A percentile compares a stretch with the other conserved stretches of the same genome.
Conservation (phyloP, 2,329 filamentous ascomycete species). For the Rhinocladiella similis region DNA sequence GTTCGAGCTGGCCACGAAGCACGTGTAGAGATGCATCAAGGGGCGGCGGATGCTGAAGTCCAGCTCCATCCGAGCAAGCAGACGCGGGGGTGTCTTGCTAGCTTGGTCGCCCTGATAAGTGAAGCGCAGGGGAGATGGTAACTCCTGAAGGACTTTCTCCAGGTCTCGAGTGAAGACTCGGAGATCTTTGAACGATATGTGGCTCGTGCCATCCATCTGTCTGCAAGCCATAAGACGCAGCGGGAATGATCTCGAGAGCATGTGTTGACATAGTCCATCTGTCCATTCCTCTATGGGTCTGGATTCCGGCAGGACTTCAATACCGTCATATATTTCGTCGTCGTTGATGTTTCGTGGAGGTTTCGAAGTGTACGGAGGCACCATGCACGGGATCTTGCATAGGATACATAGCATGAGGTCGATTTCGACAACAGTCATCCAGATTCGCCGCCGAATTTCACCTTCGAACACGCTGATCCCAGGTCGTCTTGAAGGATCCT, state of each 20-base stretch:
- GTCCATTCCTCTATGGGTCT: conserved; percentile 27
- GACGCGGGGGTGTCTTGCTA: conserved; percentile 25
- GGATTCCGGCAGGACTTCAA: conserved; percentile 13
- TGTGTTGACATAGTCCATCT: conserved; percentile 26
- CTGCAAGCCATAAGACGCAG: conserved; percentile 24
- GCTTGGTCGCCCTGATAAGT: conserved; percentile 21
- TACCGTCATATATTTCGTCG: conserved; percentile 22
- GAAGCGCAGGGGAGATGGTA: conserved; percentile 26
- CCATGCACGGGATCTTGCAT: conserved; percentile 26
- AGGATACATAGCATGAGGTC: conserved; percentile 32
- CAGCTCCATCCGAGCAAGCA: conserved; percentile 32
- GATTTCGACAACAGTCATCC: conserved; percentile 35
- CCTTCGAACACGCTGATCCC: conserved; percentile 25
- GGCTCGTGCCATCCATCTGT: conserved; percentile 14
- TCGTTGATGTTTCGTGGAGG: conserved; percentile 28
- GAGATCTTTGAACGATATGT: conserved; percentile 18
- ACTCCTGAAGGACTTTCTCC: conserved; percentile 25
- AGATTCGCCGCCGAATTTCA: conserved; percentile 34
- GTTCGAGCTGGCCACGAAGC: conserved; percentile 23
- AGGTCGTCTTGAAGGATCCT: conserved; percentile 15
- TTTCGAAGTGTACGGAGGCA: conserved; percentile 19
- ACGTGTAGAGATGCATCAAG: conserved; percentile 34
- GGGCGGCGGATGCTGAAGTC: conserved; percentile 34
- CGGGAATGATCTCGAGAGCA: conserved; percentile 26
- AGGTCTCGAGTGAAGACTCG: conserved; percentile 23